Conservation (phyloP, 2,329 filamentous ascomycete species). For the Colletotrichum sojae region DNA sequence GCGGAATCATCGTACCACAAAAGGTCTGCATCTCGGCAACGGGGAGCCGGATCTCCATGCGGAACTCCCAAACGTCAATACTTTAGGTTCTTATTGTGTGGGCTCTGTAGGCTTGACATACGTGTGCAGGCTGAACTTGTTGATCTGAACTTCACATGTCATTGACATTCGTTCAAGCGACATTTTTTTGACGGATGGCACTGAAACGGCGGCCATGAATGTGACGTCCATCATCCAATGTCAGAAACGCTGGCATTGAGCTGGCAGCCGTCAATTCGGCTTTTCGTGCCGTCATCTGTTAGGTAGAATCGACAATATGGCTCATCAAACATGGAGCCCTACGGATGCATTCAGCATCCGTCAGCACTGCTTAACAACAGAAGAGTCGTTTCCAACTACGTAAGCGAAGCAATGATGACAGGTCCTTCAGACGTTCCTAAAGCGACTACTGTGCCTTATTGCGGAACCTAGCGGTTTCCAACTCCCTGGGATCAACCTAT, state of each 20-base stretch:
- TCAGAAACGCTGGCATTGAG: slow-evolving; percentile 4
- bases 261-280: neutral
- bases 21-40: slow-evolving; percentile 6
- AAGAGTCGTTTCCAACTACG: no score
- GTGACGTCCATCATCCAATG: neutral
- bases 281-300: neutral
- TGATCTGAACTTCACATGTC: no score
- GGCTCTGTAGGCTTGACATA: no score
- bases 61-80: neutral
- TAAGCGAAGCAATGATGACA: neutral
- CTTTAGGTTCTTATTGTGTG: neutral
- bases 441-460: no score
- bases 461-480: no score
- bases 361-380: neutral
- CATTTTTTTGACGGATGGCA: no score
- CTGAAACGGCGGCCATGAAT: no score
- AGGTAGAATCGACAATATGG: neutral
- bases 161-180: no score
- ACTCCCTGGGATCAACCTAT: no score
- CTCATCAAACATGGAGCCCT: neutral
- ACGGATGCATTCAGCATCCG: slow-evolving; percentile 1
- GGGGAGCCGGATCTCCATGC: slow-evolving; percentile 30
- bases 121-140: no score
- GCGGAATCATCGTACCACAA: neutral
- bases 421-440: no score